Percentiles rank a stretch among this genome's conserved stretches.
These are phyloP conservation scores for Tilletia caries DNA, from an alignment of 1,284 basidiomycete genomes.

Conservation along the genomic window DNA sequence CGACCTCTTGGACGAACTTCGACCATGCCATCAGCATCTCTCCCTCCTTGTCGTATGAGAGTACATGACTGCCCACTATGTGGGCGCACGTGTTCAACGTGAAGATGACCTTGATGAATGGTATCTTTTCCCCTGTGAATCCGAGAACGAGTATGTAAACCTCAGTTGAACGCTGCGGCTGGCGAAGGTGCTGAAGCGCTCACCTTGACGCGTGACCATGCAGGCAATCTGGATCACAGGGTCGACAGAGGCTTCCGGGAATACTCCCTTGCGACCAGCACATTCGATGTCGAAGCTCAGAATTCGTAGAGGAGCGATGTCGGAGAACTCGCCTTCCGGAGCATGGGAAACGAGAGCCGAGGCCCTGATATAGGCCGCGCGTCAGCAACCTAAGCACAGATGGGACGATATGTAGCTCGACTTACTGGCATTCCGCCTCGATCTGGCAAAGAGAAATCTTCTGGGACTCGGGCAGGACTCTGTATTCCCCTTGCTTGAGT, in stretches of 20 bases:
- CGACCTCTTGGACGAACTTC: conserved; percentile 48
- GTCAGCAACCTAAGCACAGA: background rate
- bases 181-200: background rate
- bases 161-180: too few species aligned
- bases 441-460: conserved; percentile 48
- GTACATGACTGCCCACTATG: conserved; percentile 51
- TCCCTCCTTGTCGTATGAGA: conserved; percentile 45
- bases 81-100: conserved; percentile 51
- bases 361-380: conserved; percentile 16
- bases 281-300: conserved; percentile 54
- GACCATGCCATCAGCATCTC: conserved; percentile 51
- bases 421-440: conserved; percentile 42
- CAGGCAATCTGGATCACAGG: conserved; percentile 53
- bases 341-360: conserved; percentile 43
- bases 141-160: too few species aligned
- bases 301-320: conserved; percentile 50
- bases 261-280: conserved; percentile 52
- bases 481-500: conserved; percentile 42
- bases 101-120: conserved; percentile 52
- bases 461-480: conserved; percentile 32
- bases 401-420: background rate
- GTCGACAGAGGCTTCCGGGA: conserved; percentile 47
- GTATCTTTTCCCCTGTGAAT: conserved; percentile 29
- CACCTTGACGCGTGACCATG: conserved; percentile 53
- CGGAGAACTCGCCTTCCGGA: conserved; percentile 50